Percentiles rank a stretch among this genome's conserved stretches.
phyloP scores from a whole-genome alignment of 805 yeast species.

The Candida michaelii region DNA sequence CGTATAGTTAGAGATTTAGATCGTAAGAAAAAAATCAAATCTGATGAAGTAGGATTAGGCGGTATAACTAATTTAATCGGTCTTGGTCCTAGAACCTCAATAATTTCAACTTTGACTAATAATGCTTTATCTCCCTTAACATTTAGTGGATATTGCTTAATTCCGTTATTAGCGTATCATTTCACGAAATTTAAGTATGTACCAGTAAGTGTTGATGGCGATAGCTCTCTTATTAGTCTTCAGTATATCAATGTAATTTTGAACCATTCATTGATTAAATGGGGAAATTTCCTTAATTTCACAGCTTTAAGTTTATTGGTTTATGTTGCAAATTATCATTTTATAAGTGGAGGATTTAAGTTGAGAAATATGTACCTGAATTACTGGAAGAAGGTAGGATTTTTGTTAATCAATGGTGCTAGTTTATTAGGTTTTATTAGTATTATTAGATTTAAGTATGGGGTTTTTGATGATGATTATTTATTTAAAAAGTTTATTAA shows the following conservation, averaged over 20 bases:
- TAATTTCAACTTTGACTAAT: constrained; percentile 45
- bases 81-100: constrained; percentile 49
- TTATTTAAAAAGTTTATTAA: constrained; percentile 24
- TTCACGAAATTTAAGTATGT: constrained; percentile 44
- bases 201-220: constrained; percentile 63
- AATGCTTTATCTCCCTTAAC: constrained; percentile 50
- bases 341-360: constrained; percentile 51
- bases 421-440: constrained; percentile 39
- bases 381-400: constrained; percentile 45
- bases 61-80: constrained; percentile 60
- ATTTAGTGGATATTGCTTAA: constrained; percentile 57
- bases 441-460: constrained; percentile 25
- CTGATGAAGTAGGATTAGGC: constrained; percentile 58
- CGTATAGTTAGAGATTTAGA: constrained; percentile 9
- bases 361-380: constrained; percentile 42
- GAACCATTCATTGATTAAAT: constrained; percentile 15
- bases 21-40: constrained; percentile 14
- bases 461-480: constrained; percentile 20
- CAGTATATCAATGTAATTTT: constrained; percentile 39
- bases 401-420: constrained; percentile 36
- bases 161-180: constrained; percentile 49
- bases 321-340: constrained; percentile 45
- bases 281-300: constrained; percentile 29
- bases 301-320: constrained; percentile 18
- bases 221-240: constrained; percentile 54